Evolutionary conservation across 2,329 filamentous ascomycete species (phyloP).

Genomic region (Penicillium brasilianum): DNA sequence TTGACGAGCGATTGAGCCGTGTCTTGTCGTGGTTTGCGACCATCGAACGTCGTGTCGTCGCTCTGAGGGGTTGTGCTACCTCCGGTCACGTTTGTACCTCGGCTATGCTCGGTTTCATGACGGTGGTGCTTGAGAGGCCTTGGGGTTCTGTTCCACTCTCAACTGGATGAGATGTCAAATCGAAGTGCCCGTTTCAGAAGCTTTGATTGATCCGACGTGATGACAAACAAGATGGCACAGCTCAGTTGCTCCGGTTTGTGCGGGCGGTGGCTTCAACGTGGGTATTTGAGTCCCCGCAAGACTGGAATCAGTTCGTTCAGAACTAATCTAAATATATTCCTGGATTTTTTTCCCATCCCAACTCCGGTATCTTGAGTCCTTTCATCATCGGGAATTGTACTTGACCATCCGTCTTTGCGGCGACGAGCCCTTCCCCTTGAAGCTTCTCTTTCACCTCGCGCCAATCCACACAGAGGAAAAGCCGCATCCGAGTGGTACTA

Average conservation of each 20-base stretch:
- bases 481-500: too few relatives aligned
- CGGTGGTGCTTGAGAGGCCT: background rate
- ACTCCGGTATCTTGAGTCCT: too few relatives aligned
- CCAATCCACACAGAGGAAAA: too few relatives aligned
- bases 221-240: background rate
- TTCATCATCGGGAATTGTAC: too few relatives aligned
- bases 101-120: slow-evolving; percentile 10
- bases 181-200: background rate
- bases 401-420: too few relatives aligned
- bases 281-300: too few relatives aligned
- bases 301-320: too few relatives aligned
- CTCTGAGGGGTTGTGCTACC: slow-evolving; percentile 26
- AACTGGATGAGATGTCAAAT: background rate
- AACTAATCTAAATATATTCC: too few relatives aligned
- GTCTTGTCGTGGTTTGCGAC: background rate
- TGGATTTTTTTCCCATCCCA: too few relatives aligned
- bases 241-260: background rate
- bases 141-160: background rate
- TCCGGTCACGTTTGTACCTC: slow-evolving; percentile 5
- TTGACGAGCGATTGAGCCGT: background rate
- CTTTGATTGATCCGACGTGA: background rate
- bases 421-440: too few relatives aligned
- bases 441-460: too few relatives aligned
- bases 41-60: background rate
- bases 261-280: too few relatives aligned